Evolutionary conservation across 2,329 filamentous ascomycete species (phyloP), one percentile per base, ranked within the genome.

Genomic region (Pyrenochaeta sp.): DNA sequence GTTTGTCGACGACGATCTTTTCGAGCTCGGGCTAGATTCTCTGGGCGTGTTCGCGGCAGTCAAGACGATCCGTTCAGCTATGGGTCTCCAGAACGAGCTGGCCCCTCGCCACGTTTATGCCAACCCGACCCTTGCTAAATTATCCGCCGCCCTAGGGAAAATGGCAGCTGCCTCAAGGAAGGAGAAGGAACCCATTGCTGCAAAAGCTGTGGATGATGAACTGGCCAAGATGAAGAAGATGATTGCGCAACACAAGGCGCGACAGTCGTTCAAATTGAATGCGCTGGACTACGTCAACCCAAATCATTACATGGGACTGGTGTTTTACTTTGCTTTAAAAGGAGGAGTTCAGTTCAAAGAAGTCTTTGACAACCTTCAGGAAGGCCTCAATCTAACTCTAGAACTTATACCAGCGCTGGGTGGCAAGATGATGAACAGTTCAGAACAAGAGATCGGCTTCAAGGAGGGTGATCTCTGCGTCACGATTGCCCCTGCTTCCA

Each of bases 321-420:
- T 41, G 8, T 60, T 64, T n/a, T 74, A 68, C 56, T 63, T 74
- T n/a, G 56, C 72, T 0, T 51, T 74, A 0, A 54, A 30, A 0
- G 35, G 53, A 5, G 65, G 47, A 0, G 51, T 55, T 10, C 44
- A 18, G 6, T 69, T 63, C 18, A 50, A 69, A 21, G 37, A 68
- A 4, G 61, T 53, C 0, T 74, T 73, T 31, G 39, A 36, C 0
- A 61, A 58, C 10, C 41, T 74, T 5, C 69, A 71, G 34, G 44
- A 57, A 3, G 72, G 72, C 2, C 64, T 74, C 4, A 53, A 54
- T 10, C 63, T 63, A 15, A 67, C 69, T 3, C 54, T 74, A 3
- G 55, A 68, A 1, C 43, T 73, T 38, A 69, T 74, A 9, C 70
- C 72, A 4, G 68, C 58, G 11, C 62, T 75, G 0, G 57, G 58